Conservation (phyloP, 345 rosid species). For the Populus simonii region DNA sequence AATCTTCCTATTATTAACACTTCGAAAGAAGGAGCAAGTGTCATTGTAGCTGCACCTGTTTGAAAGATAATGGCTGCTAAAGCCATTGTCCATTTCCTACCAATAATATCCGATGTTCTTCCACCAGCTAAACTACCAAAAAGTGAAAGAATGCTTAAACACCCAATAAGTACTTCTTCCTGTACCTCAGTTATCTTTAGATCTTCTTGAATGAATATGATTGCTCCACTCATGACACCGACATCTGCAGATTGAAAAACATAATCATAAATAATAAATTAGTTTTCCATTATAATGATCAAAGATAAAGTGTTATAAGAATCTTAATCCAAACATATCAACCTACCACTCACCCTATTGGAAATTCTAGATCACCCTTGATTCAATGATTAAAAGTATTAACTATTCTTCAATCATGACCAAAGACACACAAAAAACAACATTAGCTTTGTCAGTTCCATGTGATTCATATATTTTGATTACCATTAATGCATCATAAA, state of each 20-base stretch:
- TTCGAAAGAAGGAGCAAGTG: slow-evolving; percentile 68
- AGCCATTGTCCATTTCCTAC: slow-evolving; percentile 94
- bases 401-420: background rate
- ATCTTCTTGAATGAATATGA: slow-evolving; percentile 80
- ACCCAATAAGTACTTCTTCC: slow-evolving; percentile 71
- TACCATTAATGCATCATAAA: too few species aligned
- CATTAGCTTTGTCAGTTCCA: background rate
- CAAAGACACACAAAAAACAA: background rate
- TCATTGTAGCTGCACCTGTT: slow-evolving; percentile 69
- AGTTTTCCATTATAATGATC: background rate
- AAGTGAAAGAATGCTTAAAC: slow-evolving; percentile 72
- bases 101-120: slow-evolving; percentile 69
- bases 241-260: slow-evolving; percentile 54
- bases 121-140: slow-evolving; percentile 90
- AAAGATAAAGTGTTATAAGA: background rate
- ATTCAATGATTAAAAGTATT: background rate
- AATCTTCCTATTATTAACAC: slow-evolving; percentile 71
- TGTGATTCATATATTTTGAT: background rate
- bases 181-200: slow-evolving; percentile 76
- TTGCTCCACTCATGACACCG: slow-evolving; percentile 96
- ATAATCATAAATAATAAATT: background rate
- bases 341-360: background rate
- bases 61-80: slow-evolving; percentile 83
- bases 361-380: background rate
- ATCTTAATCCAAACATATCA: background rate